These are phyloP conservation scores for Mycena albidolilacea DNA, from an alignment of 768 basidiomycete species.

Conservation along the genomic window DNA sequence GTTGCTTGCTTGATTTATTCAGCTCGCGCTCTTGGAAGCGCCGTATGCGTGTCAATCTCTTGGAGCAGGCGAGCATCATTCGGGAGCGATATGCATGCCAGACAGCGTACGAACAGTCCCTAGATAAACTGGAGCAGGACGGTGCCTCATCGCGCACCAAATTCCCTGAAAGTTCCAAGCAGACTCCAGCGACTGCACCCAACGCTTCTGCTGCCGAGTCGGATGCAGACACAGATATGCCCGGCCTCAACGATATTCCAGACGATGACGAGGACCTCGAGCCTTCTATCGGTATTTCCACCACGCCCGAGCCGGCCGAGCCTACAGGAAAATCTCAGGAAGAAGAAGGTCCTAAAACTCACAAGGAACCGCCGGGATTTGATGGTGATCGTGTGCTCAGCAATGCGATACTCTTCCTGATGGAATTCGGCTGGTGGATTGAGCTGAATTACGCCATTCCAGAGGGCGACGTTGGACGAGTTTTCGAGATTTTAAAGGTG, in stretches of 20 bases:
- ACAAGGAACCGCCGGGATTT: slow-evolving; percentile 24
- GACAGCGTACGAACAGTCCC: slow-evolving; percentile 4
- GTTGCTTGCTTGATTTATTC: too few species aligned
- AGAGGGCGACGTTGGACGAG: slow-evolving; percentile 48
- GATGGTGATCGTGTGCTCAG: slow-evolving; percentile 43
- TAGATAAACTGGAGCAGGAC: neutral
- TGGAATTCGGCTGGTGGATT: neutral
- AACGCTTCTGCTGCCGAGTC: neutral
- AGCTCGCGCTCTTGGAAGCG: too few species aligned
- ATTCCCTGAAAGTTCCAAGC: neutral
- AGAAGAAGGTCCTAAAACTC: slow-evolving; percentile 6
- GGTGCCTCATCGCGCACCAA: neutral
- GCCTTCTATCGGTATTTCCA: neutral
- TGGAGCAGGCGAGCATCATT: neutral
- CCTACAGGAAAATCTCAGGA: neutral
- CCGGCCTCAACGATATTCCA: neutral
- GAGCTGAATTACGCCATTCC: slow-evolving; percentile 33
- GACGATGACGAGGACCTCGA: neutral
- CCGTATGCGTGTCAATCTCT: neutral
- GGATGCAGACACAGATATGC: neutral
- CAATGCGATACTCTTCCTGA: neutral
- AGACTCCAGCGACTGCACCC: neutral
- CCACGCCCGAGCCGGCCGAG: neutral
- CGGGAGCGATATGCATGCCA: slow-evolving; percentile 12
- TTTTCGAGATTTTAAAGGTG: slow-evolving; percentile 49